Conservation (phyloP, 352 stramenopile genomes). For the Phytopythium aichiense region DNA sequence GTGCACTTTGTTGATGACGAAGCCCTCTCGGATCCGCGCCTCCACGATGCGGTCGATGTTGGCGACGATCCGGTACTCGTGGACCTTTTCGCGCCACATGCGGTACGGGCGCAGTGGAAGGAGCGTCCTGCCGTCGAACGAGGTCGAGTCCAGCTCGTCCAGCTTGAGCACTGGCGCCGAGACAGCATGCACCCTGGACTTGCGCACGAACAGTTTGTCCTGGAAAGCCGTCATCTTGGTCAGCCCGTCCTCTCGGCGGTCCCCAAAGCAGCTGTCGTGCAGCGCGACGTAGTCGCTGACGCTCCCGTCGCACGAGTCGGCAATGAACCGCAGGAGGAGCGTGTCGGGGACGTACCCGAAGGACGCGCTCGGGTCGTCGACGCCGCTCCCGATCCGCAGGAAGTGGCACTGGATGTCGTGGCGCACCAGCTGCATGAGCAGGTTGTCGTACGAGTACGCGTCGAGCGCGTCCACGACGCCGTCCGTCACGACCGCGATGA, state of each 20-base stretch:
- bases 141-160: constrained; percentile 62
- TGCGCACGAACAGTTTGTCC: constrained; percentile 51
- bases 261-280: constrained; percentile 46
- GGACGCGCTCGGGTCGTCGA: constrained; percentile 56
- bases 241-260: constrained; percentile 20
- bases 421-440: constrained; percentile 87
- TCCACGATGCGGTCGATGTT: constrained; percentile 80
- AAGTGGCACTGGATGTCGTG: constrained; percentile 88
- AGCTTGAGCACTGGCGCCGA: constrained; percentile 63
- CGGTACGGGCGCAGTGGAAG: constrained; percentile 72
- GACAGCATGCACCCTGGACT: constrained; percentile 66
- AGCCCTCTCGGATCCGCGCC: constrained; percentile 77
- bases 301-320: constrained; percentile 58
- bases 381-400: constrained; percentile 51
- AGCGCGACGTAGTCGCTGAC: constrained; percentile 66
- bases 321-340: constrained; percentile 73
- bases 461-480: constrained; percentile 79
- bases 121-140: constrained; percentile 59
- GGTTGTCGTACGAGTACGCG: constrained; percentile 77
- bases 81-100: constrained; percentile 86
- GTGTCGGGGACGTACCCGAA: constrained; percentile 86
- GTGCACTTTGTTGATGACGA: constrained; percentile 78
- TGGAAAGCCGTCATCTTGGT: constrained; percentile 66
- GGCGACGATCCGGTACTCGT: constrained; percentile 84
- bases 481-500: constrained; percentile 84